Evolutionary conservation across 2,329 filamentous ascomycete species (phyloP), one percentile per base, ranked within the genome.

Genomic region (Ceratocystis lukuohia): DNA sequence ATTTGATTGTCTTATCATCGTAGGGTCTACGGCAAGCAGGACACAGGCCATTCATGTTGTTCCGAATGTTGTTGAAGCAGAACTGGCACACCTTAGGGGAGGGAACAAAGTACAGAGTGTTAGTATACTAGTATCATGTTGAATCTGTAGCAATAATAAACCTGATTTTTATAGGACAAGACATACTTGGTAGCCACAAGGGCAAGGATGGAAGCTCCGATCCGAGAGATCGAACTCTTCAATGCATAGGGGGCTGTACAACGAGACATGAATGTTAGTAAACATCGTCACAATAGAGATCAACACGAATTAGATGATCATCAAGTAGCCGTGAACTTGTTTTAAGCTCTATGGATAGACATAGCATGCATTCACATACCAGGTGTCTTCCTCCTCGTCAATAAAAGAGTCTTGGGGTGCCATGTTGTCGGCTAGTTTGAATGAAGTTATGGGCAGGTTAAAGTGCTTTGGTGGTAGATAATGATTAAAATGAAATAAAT

Each of bases 1-100:
- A 99, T 76, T 96, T 86, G 74, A 99, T 97, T 37, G 91, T 95
- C 75, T 93, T 93, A 71, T 99, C 95, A 75, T 96, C 91, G 76
- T 99, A 99, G 5, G 91, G 88, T 75, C 94, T 84, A 77, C 94
- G 86, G 75, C 94, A 99, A 71, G 96, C 96, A n/a, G 94, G 94
- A 76, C 94, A 99, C 67, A 96, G 83, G 45, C 93, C 92, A 74
- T 96, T 97, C 83, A 96, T 91, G 72, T 96, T 96, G 72, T 89
- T 96, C 78, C 95, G 96, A 75, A 99, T 95, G 75, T 97, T 99
- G 78, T 99, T 96, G 80, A 93, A 99, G 79, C 94, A 99, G 78
- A 99, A 99, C 80, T 99, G 95, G 77, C 94, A 99, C 75, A 99
- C 93, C 92, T 96, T 57, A n/a, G 6, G 17, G 17, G 17, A 10